Evolutionary conservation across 2,329 filamentous ascomycete genomes (phyloP).

Genomic region (Colletotrichum zoysiae): DNA sequence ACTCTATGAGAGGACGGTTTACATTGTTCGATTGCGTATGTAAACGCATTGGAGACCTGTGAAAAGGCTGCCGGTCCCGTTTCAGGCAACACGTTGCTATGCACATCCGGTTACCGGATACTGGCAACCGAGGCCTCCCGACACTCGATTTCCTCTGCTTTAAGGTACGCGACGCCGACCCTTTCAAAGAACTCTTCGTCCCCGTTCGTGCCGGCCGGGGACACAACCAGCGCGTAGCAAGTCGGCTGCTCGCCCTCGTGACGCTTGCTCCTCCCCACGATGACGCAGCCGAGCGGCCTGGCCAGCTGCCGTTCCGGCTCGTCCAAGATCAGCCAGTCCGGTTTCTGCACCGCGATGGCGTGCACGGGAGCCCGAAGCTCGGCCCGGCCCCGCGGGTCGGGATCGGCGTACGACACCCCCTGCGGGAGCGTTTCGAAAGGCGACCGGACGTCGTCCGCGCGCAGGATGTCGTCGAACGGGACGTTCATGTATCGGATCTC

Average conservation of each 20-base stretch:
- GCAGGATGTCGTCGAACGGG: slow-evolving; percentile 39
- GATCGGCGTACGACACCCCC: not conserved
- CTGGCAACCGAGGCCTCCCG: not conserved
- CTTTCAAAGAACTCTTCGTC: not conserved
- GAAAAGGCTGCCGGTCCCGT: not conserved
- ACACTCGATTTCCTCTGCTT: not conserved
- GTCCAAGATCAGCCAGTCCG: slow-evolving; percentile 5
- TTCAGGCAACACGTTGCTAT: no score
- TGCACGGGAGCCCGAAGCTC: not conserved
- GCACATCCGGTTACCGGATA: not conserved
- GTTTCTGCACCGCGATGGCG: not conserved
- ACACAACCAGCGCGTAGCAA: not conserved
- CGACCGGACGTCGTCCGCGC: not conserved
- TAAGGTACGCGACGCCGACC: not conserved
- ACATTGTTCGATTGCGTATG: not conserved
- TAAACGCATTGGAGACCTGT: not conserved
- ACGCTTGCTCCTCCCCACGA: not conserved
- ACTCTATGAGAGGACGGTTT: no score
- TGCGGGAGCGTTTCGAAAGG: not conserved
- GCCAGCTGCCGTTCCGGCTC: not conserved
- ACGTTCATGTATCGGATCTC: slow-evolving; percentile 47
- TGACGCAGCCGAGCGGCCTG: not conserved
- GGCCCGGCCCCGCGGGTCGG: not conserved
- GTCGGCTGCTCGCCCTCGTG: not conserved
- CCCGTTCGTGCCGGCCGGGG: not conserved